Base-by-base conservation (phyloP, 2,329 filamentous ascomycete species). In the Fusarium pseudograminearum region DNA sequence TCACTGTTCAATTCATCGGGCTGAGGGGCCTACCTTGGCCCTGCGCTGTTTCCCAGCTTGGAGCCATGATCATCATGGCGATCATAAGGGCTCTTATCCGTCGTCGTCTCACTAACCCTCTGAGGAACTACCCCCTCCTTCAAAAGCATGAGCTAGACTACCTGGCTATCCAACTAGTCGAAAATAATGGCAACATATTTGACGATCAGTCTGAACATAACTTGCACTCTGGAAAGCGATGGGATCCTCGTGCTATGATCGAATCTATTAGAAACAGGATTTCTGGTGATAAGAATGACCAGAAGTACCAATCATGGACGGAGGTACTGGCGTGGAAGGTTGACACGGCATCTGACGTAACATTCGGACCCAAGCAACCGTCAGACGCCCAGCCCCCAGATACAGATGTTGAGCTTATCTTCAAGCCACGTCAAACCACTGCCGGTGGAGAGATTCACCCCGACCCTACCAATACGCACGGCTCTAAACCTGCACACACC, bases 91-190 rank as follows among this genome's bases (percentile, higher is more conserved):
- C 34, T 0, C 6, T 38, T 0, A 14, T 38, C 0, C 36, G 36
- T 4, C 3, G 18, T 0, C 36, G 36, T 38, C 36, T 38, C 7
- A 7, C 36, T 5, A 38, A 38, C 0, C 0, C 9, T 12, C 9
- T 38, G 1, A 12, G 12, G 1, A 2, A 12, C n/a, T 18, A 6
- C 4, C 5, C 4, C 3, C 18, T 38, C 4, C 34, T 38, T 9
- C 2, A 38, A n/a, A 20, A 38, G 3, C 36, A 38, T 5, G 36
- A 38, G 5, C 36, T 38, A 0, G 36, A 20, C 11, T 38, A 38
- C 5, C 36, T 20, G 11, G 36, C 36, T 4, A 38, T 7, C 5
- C 5, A 8, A 38, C 36, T 38, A 0, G n/a, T 38, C 2, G 36
- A 36, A 3, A 18, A 10, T 7, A n/a, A 36, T n/a, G 34, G 34